Evolutionary conservation across 2,329 filamentous ascomycete genomes (phyloP).

Genomic region (Aspergillus proliferans): DNA sequence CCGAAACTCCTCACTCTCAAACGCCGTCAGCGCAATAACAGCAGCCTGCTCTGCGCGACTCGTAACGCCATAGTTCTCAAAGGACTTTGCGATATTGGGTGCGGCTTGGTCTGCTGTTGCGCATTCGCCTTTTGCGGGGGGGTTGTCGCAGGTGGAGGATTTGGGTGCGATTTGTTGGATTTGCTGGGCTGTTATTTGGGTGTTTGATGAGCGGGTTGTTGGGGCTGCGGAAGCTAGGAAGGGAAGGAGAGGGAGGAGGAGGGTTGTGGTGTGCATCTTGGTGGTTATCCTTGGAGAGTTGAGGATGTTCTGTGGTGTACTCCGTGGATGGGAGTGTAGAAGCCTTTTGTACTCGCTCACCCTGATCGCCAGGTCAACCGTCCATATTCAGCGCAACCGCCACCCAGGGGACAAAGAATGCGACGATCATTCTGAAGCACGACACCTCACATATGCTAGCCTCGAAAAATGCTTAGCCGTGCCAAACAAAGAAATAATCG

Average conservation of each 20-base stretch:
- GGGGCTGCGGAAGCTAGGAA: slow-evolving; percentile 10
- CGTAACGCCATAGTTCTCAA: slow-evolving; percentile 53
- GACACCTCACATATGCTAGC: no score
- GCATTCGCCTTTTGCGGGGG: slow-evolving; percentile 53
- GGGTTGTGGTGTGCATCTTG: background rate
- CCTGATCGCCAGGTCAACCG: no score
- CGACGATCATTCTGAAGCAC: no score
- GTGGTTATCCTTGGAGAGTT: background rate
- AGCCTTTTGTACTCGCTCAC: background rate
- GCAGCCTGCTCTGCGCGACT: slow-evolving; percentile 59
- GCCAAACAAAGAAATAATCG: no score
- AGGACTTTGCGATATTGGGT: slow-evolving; percentile 49
- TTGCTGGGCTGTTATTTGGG: slow-evolving; percentile 22
- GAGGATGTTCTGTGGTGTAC: background rate
- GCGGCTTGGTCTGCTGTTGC: slow-evolving; percentile 59
- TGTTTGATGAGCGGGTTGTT: background rate
- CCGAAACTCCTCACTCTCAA: slow-evolving; percentile 63
- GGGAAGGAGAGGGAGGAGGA: slow-evolving; percentile 10
- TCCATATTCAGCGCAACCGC: no score
- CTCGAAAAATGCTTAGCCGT: no score
- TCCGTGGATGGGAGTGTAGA: background rate
- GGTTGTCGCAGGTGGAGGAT: slow-evolving; percentile 49
- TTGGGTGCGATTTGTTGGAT: slow-evolving; percentile 49
- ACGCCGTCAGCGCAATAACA: slow-evolving; percentile 62
- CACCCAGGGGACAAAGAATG: no score